phyloP scores from a whole-genome alignment of 495 filamentous ascomycete species.

The Pseudomonodictys pantanalensis region DNA sequence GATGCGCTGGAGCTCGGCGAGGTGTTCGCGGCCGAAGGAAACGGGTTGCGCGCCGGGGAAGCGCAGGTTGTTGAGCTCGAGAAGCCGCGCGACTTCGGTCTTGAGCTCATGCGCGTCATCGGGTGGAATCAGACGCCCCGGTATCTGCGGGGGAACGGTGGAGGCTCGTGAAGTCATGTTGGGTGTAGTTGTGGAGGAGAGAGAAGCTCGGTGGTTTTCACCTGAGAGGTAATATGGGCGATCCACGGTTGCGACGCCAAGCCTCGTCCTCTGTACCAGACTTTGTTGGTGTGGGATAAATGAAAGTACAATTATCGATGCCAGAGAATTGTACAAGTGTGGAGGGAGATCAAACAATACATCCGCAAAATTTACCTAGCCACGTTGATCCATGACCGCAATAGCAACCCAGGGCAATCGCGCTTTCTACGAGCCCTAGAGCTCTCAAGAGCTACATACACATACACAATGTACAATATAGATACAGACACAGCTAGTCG shows the following conservation, averaged over 20 bases:
- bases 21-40: conserved; percentile 74
- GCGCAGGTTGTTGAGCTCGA: conserved; percentile 59
- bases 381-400: too few relatives aligned
- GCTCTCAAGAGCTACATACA: too few relatives aligned
- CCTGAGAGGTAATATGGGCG: too few relatives aligned
- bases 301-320: too few relatives aligned
- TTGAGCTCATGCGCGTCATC: conserved; percentile 61
- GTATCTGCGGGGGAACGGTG: conserved; percentile 52
- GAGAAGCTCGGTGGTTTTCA: too few relatives aligned
- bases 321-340: too few relatives aligned
- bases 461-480: neutral
- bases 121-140: conserved; percentile 63
- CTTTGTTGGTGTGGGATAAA: too few relatives aligned
- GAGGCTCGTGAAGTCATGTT: neutral
- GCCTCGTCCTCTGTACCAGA: too few relatives aligned
- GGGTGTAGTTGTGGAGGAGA: neutral
- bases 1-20: conserved; percentile 68
- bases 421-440: too few relatives aligned
- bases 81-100: conserved; percentile 69
- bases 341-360: too few relatives aligned
- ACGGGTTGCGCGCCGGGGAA: conserved; percentile 97
- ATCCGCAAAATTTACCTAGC: too few relatives aligned
- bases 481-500: neutral
- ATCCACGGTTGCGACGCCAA: too few relatives aligned
- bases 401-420: neutral